These are phyloP conservation scores for Aspergillus tubingensis DNA, from an alignment of 2,329 filamentous ascomycete genomes.

Conservation along the genomic window DNA sequence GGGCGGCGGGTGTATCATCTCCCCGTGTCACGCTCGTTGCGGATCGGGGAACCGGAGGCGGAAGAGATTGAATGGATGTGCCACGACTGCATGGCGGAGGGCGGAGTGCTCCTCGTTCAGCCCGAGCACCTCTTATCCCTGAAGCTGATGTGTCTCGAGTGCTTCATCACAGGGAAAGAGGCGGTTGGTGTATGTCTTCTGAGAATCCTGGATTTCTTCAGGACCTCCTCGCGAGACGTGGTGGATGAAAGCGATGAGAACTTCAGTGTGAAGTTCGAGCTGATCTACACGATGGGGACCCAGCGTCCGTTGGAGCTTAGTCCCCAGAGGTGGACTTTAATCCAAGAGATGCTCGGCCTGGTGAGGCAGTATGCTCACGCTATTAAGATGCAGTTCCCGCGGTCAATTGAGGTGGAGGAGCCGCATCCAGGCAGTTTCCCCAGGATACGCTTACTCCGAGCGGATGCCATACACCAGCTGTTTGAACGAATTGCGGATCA, in stretches of 20 bases:
- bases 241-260: slow-evolving; percentile 68
- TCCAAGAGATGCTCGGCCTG: slow-evolving; percentile 56
- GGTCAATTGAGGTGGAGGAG: slow-evolving; percentile 48
- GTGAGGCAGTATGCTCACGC: slow-evolving; percentile 37
- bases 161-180: slow-evolving; percentile 14
- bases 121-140: slow-evolving; percentile 67
- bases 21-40: slow-evolving; percentile 52
- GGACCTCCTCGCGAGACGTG: slow-evolving; percentile 51
- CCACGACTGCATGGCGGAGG: slow-evolving; percentile 49
- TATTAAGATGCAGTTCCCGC: slow-evolving; percentile 35
- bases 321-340: slow-evolving; percentile 58
- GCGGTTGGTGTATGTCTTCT: slow-evolving; percentile 16
- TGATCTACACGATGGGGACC: slow-evolving; percentile 63
- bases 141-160: slow-evolving; percentile 62
- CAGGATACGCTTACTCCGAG: slow-evolving; percentile 50
- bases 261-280: slow-evolving; percentile 61
- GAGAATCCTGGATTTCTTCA: slow-evolving; percentile 15
- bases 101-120: slow-evolving; percentile 62
- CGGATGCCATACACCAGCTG: slow-evolving; percentile 36
- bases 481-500: slow-evolving; percentile 28
- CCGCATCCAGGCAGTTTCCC: slow-evolving; percentile 47
- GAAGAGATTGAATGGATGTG: slow-evolving; percentile 43
- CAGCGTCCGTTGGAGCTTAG: slow-evolving; percentile 55
- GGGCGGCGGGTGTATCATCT: slow-evolving; percentile 49
- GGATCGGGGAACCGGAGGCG: slow-evolving; percentile 35